phyloP scores from a whole-genome alignment of 306 rosid species.

The Malus sieversii region DNA sequence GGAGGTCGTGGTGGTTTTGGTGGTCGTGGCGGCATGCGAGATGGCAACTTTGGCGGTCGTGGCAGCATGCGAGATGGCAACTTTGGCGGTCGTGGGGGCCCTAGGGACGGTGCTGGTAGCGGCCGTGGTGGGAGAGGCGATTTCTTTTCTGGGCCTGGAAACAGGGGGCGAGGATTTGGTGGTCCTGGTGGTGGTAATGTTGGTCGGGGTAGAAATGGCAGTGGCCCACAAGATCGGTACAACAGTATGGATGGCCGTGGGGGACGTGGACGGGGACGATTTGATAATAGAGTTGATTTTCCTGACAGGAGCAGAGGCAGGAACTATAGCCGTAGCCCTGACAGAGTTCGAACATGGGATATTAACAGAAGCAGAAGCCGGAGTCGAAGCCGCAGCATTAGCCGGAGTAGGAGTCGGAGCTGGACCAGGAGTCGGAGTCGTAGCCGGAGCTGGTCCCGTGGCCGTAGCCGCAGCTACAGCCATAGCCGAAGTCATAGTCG shows the following conservation, averaged over 20 bases:
- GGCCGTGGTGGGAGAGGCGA: slow-evolving; percentile 71
- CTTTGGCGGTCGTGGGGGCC: slow-evolving; percentile 29
- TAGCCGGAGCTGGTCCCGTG: slow-evolving; percentile 30
- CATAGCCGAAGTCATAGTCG: slow-evolving; percentile 32
- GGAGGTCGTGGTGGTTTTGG: slow-evolving; percentile 50
- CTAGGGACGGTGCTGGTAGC: slow-evolving; percentile 22
- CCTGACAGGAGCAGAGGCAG: slow-evolving; percentile 58
- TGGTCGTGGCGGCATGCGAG: slow-evolving; percentile 56
- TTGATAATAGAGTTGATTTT: slow-evolving; percentile 65
- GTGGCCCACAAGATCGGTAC: slow-evolving; percentile 48
- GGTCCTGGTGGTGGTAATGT: slow-evolving; percentile 55
- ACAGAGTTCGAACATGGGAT: slow-evolving; percentile 91
- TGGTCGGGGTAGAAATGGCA: slow-evolving; percentile 77
- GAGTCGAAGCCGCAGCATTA: slow-evolving; percentile 34
- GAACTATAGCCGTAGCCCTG: slow-evolving; percentile 84
- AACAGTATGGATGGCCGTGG: slow-evolving; percentile 63
- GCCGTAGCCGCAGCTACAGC: slow-evolving; percentile 38
- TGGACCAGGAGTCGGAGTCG: slow-evolving; percentile 56
- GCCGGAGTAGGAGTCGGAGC: slow-evolving; percentile 49
- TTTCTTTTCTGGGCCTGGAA: slow-evolving; percentile 69
- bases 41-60: slow-evolving; percentile 49
- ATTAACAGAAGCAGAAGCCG: slow-evolving; percentile 32
- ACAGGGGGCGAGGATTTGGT: slow-evolving; percentile 72
- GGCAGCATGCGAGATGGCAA: slow-evolving; percentile 50
- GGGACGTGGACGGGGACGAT: slow-evolving; percentile 83